These are phyloP conservation scores for Chalara sp. DNA, from an alignment of 2,329 filamentous ascomycete genomes.

Conservation along the genomic window DNA sequence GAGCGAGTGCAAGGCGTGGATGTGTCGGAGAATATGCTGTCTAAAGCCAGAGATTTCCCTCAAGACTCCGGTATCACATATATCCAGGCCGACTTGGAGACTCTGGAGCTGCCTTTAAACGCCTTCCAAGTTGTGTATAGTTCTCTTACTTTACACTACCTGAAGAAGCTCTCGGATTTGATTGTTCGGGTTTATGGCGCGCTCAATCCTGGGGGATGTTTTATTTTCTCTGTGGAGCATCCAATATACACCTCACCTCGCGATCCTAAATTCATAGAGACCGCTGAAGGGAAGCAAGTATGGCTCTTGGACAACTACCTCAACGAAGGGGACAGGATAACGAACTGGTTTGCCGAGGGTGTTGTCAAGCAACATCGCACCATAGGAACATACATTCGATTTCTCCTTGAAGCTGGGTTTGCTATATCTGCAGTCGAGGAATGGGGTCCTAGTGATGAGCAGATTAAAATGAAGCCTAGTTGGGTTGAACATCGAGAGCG, in stretches of 20 bases:
- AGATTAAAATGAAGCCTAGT: slow-evolving; percentile 24
- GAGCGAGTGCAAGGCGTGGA: slow-evolving; percentile 32
- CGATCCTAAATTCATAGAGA: slow-evolving; percentile 24
- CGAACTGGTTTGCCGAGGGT: slow-evolving; percentile 36
- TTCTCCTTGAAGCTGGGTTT: slow-evolving; percentile 14
- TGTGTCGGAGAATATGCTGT: slow-evolving; percentile 38
- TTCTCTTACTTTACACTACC: slow-evolving; percentile 85
- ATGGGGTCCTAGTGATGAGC: slow-evolving; percentile 12
- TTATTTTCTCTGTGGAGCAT: slow-evolving; percentile 55
- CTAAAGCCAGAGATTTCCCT: slow-evolving; percentile 23
- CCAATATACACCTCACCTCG: slow-evolving; percentile 38
- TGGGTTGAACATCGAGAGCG: slow-evolving; percentile 16
- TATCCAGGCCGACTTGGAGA: slow-evolving; percentile 29
- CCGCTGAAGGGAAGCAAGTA: slow-evolving; percentile 26
- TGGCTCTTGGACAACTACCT: slow-evolving; percentile 38
- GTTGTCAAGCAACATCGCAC: slow-evolving; percentile 42
- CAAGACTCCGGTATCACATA: slow-evolving; percentile 25
- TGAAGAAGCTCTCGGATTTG: slow-evolving; percentile 83
- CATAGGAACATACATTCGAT: slow-evolving; percentile 17
- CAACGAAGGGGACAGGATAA: slow-evolving; percentile 33
- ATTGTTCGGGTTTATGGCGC: slow-evolving; percentile 75
- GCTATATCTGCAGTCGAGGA: slow-evolving; percentile 12
- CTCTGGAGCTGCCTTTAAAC: slow-evolving; percentile 34
- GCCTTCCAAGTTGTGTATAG: slow-evolving; percentile 84
- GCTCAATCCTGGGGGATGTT: slow-evolving; percentile 79